Percentiles rank a stretch among this genome's conserved stretches.
Evolutionary conservation across 495 filamentous ascomycete genomes (phyloP).

Genomic region (Terfezia boudieri): DNA sequence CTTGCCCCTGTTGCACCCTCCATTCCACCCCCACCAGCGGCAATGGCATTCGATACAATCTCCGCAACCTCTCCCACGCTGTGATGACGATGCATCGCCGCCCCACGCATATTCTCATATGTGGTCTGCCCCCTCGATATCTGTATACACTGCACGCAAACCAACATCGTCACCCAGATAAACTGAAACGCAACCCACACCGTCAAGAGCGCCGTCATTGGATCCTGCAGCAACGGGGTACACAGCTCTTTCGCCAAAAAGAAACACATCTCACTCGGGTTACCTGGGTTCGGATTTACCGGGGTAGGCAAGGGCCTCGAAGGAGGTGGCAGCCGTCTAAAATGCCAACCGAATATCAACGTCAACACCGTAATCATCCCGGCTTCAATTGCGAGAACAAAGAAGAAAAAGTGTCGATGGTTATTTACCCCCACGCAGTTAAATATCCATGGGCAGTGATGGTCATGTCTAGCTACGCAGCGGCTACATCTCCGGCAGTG

Average conservation of each 20-base stretch:
- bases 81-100: no score
- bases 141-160: conserved; percentile 77
- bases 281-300: not conserved
- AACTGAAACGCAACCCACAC: conserved; percentile 66
- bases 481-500: conserved; percentile 79
- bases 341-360: not conserved
- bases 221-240: conserved; percentile 48
- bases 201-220: conserved; percentile 56
- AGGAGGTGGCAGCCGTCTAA: not conserved
- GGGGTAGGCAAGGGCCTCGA: not conserved
- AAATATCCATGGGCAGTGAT: conserved; percentile 95
- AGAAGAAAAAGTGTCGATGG: conserved; percentile 82
- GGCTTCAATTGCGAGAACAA: conserved; percentile 51
- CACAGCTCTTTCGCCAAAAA: conserved; percentile 55
- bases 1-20: no score
- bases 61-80: no score
- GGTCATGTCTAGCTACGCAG: conserved; percentile 90
- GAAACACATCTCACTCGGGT: conserved; percentile 35
- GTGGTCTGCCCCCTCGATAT: conserved; percentile 82
- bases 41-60: no score
- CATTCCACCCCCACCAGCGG: no score
- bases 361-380: conserved; percentile 31
- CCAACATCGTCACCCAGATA: conserved; percentile 86
- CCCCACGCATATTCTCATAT: conserved; percentile 64
- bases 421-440: conserved; percentile 93